Evolutionary conservation across 2,329 filamentous ascomycete species (phyloP), one percentile per base, ranked within the genome.

Genomic region (Fusarium paranaense): DNA sequence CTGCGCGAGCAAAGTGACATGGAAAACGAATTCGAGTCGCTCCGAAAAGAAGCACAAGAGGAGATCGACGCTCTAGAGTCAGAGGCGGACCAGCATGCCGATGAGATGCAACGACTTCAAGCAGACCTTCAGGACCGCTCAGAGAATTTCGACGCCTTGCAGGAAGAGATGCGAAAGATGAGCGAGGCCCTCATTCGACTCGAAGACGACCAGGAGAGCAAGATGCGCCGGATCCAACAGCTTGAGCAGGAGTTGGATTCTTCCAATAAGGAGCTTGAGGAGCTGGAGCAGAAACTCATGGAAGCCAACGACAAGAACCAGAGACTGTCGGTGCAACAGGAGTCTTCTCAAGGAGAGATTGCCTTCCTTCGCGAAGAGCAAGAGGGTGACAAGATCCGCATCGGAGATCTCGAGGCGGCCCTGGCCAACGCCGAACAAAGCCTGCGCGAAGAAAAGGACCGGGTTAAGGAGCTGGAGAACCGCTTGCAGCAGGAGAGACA

Each of bases 381-480:
- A 82, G 97, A 99, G 83, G 91, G 90, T 20, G 97, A 99, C 86
- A 99, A 99, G 88, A 97, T 99, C 81, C 95, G 95, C 83, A 98
- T 99, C 78, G 95, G 96, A 40, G 95, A 98, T 79, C 87, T 98
- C 9, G 95, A 98, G 80, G 94, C 94, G 10, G 91, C 92, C 16
- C 85, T 98, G 40, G 93, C 94, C 77, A 93, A 91, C 66, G 89
- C 91, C n/a, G 93, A 97, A 81, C 91, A 95, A 78, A 90, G 87
- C 58, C 85, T 98, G n/a, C 90, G 93, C 66, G 95, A 97, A 61
- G 95, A 98, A 82, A 93, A 93, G 82, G 95, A 98, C 70, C 91
- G 90, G 56, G 87, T 88, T 20, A 88, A 86, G 78, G 93, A 95
- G 76, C 86, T 95, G 32, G 93, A 95, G 78, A 89, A 91, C 72